phyloP scores from a whole-genome alignment of 805 yeast genomes.

The Yamadazyma philogaea region DNA sequence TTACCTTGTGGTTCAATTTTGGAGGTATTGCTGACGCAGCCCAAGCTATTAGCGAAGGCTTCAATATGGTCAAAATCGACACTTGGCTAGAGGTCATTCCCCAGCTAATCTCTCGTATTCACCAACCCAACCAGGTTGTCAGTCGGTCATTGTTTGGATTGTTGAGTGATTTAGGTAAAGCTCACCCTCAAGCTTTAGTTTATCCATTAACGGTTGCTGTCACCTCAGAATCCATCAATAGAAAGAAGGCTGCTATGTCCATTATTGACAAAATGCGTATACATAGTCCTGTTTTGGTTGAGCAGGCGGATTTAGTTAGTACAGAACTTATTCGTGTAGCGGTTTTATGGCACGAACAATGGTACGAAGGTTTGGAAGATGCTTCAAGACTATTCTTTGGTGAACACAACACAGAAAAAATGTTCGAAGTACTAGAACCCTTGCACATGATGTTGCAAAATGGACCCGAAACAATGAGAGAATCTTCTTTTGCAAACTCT shows the following conservation, averaged over 20 bases:
- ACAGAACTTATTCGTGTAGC: conserved; percentile 91
- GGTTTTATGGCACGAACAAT: conserved; percentile 94
- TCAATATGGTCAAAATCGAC: conserved; percentile 81
- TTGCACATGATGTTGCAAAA: conserved; percentile 77
- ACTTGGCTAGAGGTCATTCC: conserved; percentile 96
- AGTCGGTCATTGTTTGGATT: conserved; percentile 76
- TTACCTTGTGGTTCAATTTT: conserved; percentile 93
- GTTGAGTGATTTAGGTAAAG: conserved; percentile 83
- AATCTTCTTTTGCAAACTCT: conserved; percentile 86
- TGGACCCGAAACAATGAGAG: conserved; percentile 91
- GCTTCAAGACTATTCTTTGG: conserved; percentile 92
- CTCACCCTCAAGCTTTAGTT: conserved; percentile 95
- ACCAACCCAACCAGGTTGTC: conserved; percentile 87
- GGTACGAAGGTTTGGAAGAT: conserved; percentile 98
- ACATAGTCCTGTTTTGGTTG: conserved; percentile 80
- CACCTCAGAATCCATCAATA: conserved; percentile 83
- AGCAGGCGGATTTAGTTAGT: conserved; percentile 92
- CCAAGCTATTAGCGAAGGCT: conserved; percentile 85
- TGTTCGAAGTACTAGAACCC: conserved; percentile 89
- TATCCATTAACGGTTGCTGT: conserved; percentile 95
- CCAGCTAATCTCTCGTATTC: conserved; percentile 92
- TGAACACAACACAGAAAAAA: conserved; percentile 90
- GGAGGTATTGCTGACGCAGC: conserved; percentile 94
- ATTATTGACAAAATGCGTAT: conserved; percentile 90
- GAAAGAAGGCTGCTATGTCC: conserved; percentile 88